Conservation (phyloP, 805 yeast species). For the Starmerella bombi region DNA sequence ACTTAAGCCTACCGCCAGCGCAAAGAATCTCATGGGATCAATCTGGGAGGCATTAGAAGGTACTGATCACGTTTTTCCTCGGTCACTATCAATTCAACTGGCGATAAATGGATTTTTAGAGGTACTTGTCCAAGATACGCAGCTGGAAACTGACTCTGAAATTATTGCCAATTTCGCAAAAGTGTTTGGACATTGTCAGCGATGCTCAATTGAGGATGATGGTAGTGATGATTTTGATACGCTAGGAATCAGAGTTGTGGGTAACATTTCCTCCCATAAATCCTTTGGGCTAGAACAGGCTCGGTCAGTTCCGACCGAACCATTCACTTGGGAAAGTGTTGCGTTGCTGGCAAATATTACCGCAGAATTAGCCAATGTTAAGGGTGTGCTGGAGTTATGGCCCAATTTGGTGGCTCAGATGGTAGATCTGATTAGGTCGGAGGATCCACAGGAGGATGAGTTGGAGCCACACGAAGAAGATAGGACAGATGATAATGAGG, state of each 20-base stretch:
- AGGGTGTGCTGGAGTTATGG: conserved; percentile 8
- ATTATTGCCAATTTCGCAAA: conserved; percentile 7
- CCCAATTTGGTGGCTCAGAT: conserved; percentile 10
- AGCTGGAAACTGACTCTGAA: conserved; percentile 7
- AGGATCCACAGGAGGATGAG: conserved; percentile 3
- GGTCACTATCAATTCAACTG: conserved; percentile 1
- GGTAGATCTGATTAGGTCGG: conserved; percentile 6
- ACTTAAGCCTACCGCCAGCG: conserved; percentile 3
- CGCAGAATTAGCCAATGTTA: conserved; percentile 5
- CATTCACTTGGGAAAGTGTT: conserved; percentile 16
- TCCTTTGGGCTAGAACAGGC: conserved; percentile 3
- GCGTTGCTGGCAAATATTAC: conserved; percentile 14
- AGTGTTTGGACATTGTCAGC: conserved; percentile 6
- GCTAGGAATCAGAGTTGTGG: conserved; percentile 10
- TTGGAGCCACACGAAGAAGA: background rate
- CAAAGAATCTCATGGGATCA: conserved; percentile 9
- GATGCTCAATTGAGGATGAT: conserved; percentile 2
- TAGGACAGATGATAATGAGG: background rate
- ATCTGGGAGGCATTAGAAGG: conserved; percentile 5
- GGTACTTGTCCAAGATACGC: conserved; percentile 6
- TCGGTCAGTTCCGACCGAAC: conserved; percentile 1
- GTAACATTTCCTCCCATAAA: conserved; percentile 9
- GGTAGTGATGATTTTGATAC: conserved; percentile 1
- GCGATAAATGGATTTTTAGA: conserved; percentile 12
- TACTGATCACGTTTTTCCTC: background rate